Conservation (phyloP, 2,329 filamentous ascomycete species). For the Catunica adiposa region DNA sequence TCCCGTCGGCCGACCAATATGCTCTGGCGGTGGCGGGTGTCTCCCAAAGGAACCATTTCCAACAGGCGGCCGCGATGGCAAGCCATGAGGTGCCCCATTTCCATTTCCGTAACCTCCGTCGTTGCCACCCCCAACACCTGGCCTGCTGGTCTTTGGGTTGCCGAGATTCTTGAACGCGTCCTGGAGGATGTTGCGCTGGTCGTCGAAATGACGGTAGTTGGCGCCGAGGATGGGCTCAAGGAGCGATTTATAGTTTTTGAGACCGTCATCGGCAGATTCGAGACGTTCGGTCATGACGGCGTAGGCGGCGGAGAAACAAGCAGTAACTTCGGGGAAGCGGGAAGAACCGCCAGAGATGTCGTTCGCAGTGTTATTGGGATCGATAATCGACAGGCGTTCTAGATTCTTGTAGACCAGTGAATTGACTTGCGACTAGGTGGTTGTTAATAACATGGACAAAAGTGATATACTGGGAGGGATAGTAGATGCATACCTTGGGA, state of each 20-base stretch:
- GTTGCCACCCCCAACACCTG: neutral
- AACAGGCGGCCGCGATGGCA: conserved; percentile 9
- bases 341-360: conserved; percentile 80
- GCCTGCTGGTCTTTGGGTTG: neutral
- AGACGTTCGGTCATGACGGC: conserved; percentile 41
- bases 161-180: conserved; percentile 5
- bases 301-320: conserved; percentile 53
- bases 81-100: neutral
- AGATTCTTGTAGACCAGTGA: conserved; percentile 39
- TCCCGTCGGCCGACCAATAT: neutral
- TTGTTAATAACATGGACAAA: conserved; percentile 9
- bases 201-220: conserved; percentile 15
- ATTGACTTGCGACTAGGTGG: conserved; percentile 27
- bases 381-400: conserved; percentile 69
- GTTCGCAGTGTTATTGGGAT: conserved; percentile 71
- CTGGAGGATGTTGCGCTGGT: conserved; percentile 12
- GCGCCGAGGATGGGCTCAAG: conserved; percentile 15
- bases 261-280: conserved; percentile 26
- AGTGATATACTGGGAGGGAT: neutral
- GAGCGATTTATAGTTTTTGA: conserved; percentile 11
- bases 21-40: conserved; percentile 10
- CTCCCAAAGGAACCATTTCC: neutral
- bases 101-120: neutral
- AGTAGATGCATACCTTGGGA: conserved; percentile 44
- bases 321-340: conserved; percentile 49